Evolutionary conservation across 495 filamentous ascomycete genomes (phyloP).

Genomic region (Trichoderma virens): DNA sequence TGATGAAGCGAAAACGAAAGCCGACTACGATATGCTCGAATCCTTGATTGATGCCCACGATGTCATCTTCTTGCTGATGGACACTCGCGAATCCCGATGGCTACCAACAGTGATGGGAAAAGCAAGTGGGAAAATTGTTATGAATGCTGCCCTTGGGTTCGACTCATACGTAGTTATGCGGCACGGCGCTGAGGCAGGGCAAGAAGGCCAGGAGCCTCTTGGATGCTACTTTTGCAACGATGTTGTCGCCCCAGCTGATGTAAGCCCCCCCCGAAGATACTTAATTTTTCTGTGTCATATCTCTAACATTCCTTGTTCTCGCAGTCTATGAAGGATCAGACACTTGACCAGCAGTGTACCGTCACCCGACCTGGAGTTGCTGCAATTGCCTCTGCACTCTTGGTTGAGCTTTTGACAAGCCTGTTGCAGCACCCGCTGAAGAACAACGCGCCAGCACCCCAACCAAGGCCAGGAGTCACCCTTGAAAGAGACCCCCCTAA

Average conservation of each 20-base stretch:
- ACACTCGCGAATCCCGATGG: conserved; percentile 91
- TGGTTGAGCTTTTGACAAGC: conserved; percentile 84
- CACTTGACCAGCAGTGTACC: conserved; percentile 95
- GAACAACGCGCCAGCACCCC: conserved; percentile 52
- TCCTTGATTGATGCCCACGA: conserved; percentile 80
- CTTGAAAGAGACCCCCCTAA: conserved; percentile 50
- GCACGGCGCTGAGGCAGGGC: conserved; percentile 57
- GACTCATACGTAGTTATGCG: conserved; percentile 97
- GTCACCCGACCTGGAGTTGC: conserved; percentile 92
- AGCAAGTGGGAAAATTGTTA: conserved; percentile 81
- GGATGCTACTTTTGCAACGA: conserved; percentile 99
- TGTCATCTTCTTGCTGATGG: conserved; percentile 91
- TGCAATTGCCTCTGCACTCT: conserved; percentile 81
- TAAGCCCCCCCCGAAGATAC: conserved; percentile 41
- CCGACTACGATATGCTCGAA: conserved; percentile 68
- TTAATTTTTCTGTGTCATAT: background rate
- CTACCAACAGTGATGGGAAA: conserved; percentile 97
- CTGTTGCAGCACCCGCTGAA: conserved; percentile 72
- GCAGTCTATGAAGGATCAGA: conserved; percentile 85
- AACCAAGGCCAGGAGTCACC: conserved; percentile 20
- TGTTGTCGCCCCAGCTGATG: conserved; percentile 89
- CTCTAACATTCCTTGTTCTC: background rate
- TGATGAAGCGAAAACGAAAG: conserved; percentile 55
- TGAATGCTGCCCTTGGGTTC: conserved; percentile 94
- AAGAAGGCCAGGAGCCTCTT: conserved; percentile 53